Percentiles rank a stretch among this genome's conserved stretches.
Conservation (phyloP, 306 rosid genomes). For the Quillaja saponaria region DNA sequence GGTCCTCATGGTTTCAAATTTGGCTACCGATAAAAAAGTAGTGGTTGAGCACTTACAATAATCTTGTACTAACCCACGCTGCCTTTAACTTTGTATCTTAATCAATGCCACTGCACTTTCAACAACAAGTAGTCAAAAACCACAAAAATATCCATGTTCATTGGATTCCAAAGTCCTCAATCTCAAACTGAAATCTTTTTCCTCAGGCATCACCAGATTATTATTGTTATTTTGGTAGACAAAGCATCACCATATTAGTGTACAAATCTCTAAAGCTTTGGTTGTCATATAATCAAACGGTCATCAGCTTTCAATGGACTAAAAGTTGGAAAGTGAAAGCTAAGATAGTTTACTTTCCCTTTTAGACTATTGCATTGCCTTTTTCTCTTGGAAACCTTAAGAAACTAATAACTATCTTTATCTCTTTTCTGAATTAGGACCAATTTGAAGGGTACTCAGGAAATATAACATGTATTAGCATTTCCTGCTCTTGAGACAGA, state of each 20-base stretch:
- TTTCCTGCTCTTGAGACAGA: conserved; percentile 37
- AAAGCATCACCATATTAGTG: no score
- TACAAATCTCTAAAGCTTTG: neutral
- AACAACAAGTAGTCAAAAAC: conserved; percentile 66
- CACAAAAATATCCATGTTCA: conserved; percentile 28
- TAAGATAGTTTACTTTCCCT: conserved; percentile 28
- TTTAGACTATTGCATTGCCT: conserved; percentile 40
- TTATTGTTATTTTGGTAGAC: conserved; percentile 1
- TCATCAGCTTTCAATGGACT: conserved; percentile 19
- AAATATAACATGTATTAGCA: conserved; percentile 22
- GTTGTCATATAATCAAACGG: conserved; percentile 26
- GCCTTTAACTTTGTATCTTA: conserved; percentile 78
- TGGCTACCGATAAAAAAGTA: conserved; percentile 20
- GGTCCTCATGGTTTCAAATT: conserved; percentile 28
- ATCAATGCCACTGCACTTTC: conserved; percentile 56
- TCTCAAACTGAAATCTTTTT: conserved; percentile 37
- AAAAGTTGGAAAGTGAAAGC: conserved; percentile 37
- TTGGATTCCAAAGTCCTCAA: conserved; percentile 45
- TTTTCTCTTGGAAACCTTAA: conserved; percentile 48
- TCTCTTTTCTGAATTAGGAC: conserved; percentile 35
- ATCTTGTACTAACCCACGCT: conserved; percentile 24
- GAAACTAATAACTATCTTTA: conserved; percentile 37
- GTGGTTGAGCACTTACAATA: conserved; percentile 24
- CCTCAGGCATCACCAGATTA: conserved; percentile 19
- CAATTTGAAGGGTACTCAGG: conserved; percentile 38